phyloP scores from a whole-genome alignment of 805 yeast genomes.

The Candida odintsovae region DNA sequence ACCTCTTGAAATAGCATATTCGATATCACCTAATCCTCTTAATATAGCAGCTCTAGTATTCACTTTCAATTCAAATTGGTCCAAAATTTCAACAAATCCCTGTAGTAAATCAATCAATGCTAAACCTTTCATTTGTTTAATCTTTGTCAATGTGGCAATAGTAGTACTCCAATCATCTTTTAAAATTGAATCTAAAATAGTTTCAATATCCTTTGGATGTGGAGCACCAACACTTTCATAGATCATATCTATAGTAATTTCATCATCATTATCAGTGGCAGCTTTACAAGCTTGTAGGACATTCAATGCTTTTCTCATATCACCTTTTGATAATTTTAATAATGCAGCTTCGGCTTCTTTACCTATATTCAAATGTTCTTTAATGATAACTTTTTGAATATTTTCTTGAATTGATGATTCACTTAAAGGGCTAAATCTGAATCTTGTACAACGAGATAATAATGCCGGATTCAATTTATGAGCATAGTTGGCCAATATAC shows the following conservation, averaged over 20 bases:
- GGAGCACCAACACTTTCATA: conserved; percentile 97
- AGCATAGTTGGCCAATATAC: conserved; percentile 92
- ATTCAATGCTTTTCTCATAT: conserved; percentile 92
- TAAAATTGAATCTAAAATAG: conserved; percentile 68
- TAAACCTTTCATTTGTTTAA: conserved; percentile 71
- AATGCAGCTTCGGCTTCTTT: conserved; percentile 61
- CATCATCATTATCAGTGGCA: conserved; percentile 52
- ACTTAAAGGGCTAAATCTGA: conserved; percentile 81
- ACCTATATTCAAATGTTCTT: conserved; percentile 56
- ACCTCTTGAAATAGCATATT: conserved; percentile 86
- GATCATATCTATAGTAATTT: conserved; percentile 67
- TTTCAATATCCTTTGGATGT: conserved; percentile 76
- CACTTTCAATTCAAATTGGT: conserved; percentile 58
- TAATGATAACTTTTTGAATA: conserved; percentile 58
- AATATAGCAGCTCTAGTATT: conserved; percentile 59
- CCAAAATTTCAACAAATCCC: conserved; percentile 69
- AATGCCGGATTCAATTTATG: conserved; percentile 95
- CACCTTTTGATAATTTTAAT: conserved; percentile 77
- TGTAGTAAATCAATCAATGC: conserved; percentile 83
- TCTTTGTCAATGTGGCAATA: conserved; percentile 53
- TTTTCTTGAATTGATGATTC: conserved; percentile 63
- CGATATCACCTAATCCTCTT: conserved; percentile 77
- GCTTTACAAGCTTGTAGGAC: conserved; percentile 93
- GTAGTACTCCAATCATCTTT: conserved; percentile 87
- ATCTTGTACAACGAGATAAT: conserved; percentile 89